A percentile compares a stretch with the other conserved stretches of the same genome.
Evolutionary conservation across 768 basidiomycete species (phyloP).

Genomic region (Boletus fagicola): DNA sequence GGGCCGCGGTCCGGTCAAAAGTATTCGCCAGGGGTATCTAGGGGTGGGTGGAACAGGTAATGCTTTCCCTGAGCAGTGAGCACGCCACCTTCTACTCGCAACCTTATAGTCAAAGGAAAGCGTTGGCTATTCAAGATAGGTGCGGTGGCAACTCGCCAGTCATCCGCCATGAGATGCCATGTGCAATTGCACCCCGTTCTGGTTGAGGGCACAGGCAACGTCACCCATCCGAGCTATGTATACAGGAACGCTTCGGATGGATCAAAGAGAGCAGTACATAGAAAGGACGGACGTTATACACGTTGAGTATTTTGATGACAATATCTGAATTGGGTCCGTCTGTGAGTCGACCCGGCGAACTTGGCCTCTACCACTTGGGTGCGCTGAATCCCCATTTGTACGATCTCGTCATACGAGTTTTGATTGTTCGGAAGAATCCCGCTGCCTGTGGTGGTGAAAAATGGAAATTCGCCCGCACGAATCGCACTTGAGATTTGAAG

Average conservation of each 20-base stretch:
- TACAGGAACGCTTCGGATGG: slow-evolving; percentile 28
- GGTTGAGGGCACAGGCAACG: slow-evolving; percentile 23
- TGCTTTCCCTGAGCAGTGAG: slow-evolving; percentile 16
- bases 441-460: slow-evolving; percentile 13
- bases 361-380: slow-evolving; percentile 8
- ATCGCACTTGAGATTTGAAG: slow-evolving; percentile 27
- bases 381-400: slow-evolving; percentile 30
- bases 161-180: slow-evolving; percentile 19
- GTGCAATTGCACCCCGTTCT: slow-evolving; percentile 13
- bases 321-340: slow-evolving; percentile 20
- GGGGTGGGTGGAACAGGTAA: slow-evolving; percentile 8
- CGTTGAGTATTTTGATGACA: slow-evolving; percentile 23
- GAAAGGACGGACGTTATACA: slow-evolving; percentile 23
- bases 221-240: slow-evolving; percentile 15
- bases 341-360: slow-evolving; percentile 26
- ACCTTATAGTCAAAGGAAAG: slow-evolving; percentile 17
- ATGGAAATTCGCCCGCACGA: slow-evolving; percentile 23
- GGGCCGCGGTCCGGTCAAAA: slow-evolving; percentile 16
- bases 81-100: slow-evolving; percentile 21
- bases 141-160: slow-evolving; percentile 27
- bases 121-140: slow-evolving; percentile 9
- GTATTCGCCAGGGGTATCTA: slow-evolving; percentile 17
- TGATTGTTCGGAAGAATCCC: slow-evolving; percentile 24
- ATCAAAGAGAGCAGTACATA: slow-evolving; percentile 21
- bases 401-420: slow-evolving; percentile 20